Evolutionary conservation across 2,329 filamentous ascomycete genomes (phyloP).

Genomic region (Gremmenia infestans): DNA sequence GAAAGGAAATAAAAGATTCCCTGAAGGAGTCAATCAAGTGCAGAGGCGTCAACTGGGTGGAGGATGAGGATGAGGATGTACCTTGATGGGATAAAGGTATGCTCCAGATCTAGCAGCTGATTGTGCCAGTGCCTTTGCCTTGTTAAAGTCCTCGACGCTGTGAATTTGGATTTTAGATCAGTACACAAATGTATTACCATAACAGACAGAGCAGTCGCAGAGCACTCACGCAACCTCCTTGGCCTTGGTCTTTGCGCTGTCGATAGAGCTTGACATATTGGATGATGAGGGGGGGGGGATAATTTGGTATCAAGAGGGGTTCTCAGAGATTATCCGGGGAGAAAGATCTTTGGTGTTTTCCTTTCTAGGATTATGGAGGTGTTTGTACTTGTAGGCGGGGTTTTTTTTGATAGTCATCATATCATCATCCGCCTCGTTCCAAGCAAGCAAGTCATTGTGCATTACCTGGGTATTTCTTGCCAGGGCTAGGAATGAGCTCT

Average conservation of each 20-base stretch:
- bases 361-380: too few species aligned
- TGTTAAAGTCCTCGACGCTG: constrained; percentile 66
- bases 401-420: too few species aligned
- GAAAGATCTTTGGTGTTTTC: too few species aligned
- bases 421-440: too few species aligned
- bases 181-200: background rate
- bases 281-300: background rate
- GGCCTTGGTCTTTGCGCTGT: constrained; percentile 27
- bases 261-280: constrained; percentile 24
- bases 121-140: constrained; percentile 56
- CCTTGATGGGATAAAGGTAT: constrained; percentile 81
- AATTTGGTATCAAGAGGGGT: too few species aligned
- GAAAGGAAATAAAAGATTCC: constrained; percentile 56
- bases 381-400: too few species aligned
- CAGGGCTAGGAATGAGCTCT: too few species aligned
- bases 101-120: constrained; percentile 71
- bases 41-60: background rate
- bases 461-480: too few species aligned
- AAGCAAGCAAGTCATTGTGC: too few species aligned
- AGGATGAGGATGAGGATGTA: constrained; percentile 22
- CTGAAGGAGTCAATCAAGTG: constrained; percentile 30
- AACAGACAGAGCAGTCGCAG: background rate
- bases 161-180: constrained; percentile 10
- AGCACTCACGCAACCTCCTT: constrained; percentile 32
- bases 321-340: too few species aligned